These are phyloP conservation scores for Pycnococcus provasolii DNA, from an alignment of 139 green algal species.

Conservation along the genomic window DNA sequence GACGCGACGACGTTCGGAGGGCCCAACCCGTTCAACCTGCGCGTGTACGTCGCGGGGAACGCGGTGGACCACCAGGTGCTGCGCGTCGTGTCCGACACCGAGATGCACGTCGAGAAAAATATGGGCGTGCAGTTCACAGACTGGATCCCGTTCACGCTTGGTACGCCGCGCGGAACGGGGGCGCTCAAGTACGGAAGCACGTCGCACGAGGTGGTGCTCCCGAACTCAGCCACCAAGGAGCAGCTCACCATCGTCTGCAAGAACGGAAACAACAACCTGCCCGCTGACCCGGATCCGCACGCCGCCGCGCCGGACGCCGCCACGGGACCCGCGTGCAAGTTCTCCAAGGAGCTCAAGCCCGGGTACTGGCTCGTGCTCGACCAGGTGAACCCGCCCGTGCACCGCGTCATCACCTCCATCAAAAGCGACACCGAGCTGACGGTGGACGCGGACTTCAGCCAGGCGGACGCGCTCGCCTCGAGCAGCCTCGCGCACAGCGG, in stretches of 20 bases:
- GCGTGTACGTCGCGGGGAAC: not conserved
- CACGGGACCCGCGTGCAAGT: constrained; percentile 4
- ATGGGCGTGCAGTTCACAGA: not conserved
- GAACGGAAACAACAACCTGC: not conserved
- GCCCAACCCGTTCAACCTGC: constrained; percentile 3
- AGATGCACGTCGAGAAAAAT: not conserved
- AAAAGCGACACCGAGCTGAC: constrained; percentile 13
- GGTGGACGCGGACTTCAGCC: constrained; percentile 11
- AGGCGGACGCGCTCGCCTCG: not conserved
- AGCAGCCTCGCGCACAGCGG: constrained; percentile 6
- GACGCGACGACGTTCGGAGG: not conserved
- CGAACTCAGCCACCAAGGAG: not conserved
- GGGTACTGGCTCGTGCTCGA: constrained; percentile 21
- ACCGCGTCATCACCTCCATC: constrained; percentile 22
- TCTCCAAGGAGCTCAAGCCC: constrained; percentile 26
- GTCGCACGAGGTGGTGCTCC: not conserved
- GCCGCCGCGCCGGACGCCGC: not conserved
- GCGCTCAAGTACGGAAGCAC: not conserved
- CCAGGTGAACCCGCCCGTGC: not conserved
- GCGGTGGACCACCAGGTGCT: not conserved
- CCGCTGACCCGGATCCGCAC: not conserved
- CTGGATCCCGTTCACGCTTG: constrained; percentile 4
- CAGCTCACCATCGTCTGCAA: constrained; percentile 17
- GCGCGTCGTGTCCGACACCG: constrained; percentile 6
- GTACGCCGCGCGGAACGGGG: constrained; percentile 4